Base-by-base conservation (phyloP, 2,329 filamentous ascomycete genomes). In the Trichoderma endophyticum region DNA sequence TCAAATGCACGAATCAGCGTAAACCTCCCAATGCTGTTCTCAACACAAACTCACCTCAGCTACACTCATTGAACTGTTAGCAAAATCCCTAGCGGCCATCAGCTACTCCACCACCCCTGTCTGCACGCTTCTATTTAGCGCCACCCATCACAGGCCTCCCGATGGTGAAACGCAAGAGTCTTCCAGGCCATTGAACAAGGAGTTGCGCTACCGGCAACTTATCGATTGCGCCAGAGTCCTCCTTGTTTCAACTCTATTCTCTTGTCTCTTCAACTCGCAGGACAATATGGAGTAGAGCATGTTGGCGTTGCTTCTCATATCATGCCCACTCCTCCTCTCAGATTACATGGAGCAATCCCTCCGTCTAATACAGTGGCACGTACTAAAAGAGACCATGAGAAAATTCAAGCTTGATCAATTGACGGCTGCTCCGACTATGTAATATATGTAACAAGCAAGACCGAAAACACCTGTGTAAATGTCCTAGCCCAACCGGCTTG, bases 131-230 rank as follows among this genome's bases (percentile, higher is more conserved):
- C 48, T 14, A 8, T 26, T 24, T 56, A 28, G 28, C 54, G 43
- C 30, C 34, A 59, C 28, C 56, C 54, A 21, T 65, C 18, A 39
- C 28, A 14, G 24, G 11, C 48, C 48, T 60, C 30, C 32, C 18
- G 6, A 43, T 70, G 60, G 68, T 70, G 68, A 70, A 70, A 70
- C 68, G 12, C 24, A 48, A 18, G 28, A 70, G 3, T 34, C 39
- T 39, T 56, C 14, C 39, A 56, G 18, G 21, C 59, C 67, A 56
- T 70, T n/a, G 39, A 57, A 34, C 56, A 43, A 11, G 26, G 21
- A 69, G 54, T 48, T 60, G 34, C 64, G 54, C 64, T 36, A 60
- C 43, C 67, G 51, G 71, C 28, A 60, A 62, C 64, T 69, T 54
- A 69, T 72, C 70, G 64, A 72, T 69, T 61, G 15, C 57, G 36